phyloP scores from a whole-genome alignment of 169 alveolate genomes.

The Cryptosporidium bovis region DNA sequence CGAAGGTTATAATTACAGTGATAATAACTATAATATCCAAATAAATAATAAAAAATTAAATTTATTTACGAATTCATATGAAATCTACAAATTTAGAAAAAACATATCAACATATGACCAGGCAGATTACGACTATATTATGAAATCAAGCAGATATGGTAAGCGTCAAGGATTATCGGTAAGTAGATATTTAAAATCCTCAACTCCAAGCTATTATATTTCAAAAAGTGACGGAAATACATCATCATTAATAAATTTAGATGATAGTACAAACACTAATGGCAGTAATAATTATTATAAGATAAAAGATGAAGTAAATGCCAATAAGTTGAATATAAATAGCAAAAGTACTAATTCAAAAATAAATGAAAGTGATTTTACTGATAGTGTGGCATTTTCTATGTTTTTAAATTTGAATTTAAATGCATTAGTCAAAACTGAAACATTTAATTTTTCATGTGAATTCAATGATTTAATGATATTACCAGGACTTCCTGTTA shows the following conservation, averaged over 20 bases:
- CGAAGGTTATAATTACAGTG: not conserved
- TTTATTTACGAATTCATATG: conserved; percentile 43
- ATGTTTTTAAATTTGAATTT: conserved; percentile 24
- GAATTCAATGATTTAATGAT: conserved; percentile 55
- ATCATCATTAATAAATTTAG: not conserved
- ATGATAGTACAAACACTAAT: not conserved
- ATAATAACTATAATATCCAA: not conserved
- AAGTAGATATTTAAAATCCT: conserved; percentile 9
- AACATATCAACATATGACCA: conserved; percentile 52
- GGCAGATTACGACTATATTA: conserved; percentile 59
- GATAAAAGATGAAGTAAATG: not conserved
- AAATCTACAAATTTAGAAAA: conserved; percentile 35
- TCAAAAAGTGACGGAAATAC: not conserved
- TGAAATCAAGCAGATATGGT: conserved; percentile 61
- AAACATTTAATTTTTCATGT: conserved; percentile 20
- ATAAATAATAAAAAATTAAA: not conserved
- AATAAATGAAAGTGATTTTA: conserved; percentile 10
- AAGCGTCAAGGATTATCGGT: conserved; percentile 51
- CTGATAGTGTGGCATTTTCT: conserved; percentile 51
- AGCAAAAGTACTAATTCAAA: not conserved
- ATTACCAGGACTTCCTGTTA: conserved; percentile 62
- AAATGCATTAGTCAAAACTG: conserved; percentile 6
- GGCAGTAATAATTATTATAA: not conserved
- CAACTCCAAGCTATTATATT: conserved; percentile 7
- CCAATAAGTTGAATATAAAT: not conserved